Base-by-base conservation (phyloP, 1,284 basidiomycete genomes). In the Trametes polyzona region DNA sequence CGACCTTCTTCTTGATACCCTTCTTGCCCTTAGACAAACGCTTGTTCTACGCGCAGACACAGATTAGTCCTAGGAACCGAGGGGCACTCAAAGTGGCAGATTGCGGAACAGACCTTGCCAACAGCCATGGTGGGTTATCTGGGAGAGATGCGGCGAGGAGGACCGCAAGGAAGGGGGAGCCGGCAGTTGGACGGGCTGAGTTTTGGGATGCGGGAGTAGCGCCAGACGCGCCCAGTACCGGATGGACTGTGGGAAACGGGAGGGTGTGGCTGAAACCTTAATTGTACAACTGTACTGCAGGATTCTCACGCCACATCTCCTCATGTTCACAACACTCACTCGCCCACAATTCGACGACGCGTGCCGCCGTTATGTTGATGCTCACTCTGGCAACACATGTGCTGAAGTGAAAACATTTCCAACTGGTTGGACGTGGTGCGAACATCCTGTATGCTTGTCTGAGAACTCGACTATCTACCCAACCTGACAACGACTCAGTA, bases 21-120 rank as follows among this genome's bases (percentile, higher is more conserved):
- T 98, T 98, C 88, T 98, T 98, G 74, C 96, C 96, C 84, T 99
- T 99, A 56, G 95, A 96, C 72, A 98, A 89, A 78, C 96, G 92
- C 84, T 99, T 99, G 84, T 98, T 98, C 93, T 95, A 67, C 14
- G 59, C 47, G 21, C 27, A 24, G 19, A 55, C 24, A 43, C 43
- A 44, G 42, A 42, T 55, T 63, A 47, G 48, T 59, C 47, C 40
- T 47, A 27, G 16, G 3, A 10, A 21, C 21, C 30, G 10, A 36
- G 3, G 8, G 24, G 19, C 32, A 42, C 33, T 17, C n/a, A 32
- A n/a, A 10, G 11, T 4, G 24, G 23, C 23, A 4, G 26, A 51
- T n/a, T 16, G n/a, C 12, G 17, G 29, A 16, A 50, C 78, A 52
- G 57, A 90, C 91, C 84, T 96, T 95, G 74, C 93, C 93, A 79